phyloP scores from a whole-genome alignment of 2,329 filamentous ascomycete species.

The Zalaria obscura region DNA sequence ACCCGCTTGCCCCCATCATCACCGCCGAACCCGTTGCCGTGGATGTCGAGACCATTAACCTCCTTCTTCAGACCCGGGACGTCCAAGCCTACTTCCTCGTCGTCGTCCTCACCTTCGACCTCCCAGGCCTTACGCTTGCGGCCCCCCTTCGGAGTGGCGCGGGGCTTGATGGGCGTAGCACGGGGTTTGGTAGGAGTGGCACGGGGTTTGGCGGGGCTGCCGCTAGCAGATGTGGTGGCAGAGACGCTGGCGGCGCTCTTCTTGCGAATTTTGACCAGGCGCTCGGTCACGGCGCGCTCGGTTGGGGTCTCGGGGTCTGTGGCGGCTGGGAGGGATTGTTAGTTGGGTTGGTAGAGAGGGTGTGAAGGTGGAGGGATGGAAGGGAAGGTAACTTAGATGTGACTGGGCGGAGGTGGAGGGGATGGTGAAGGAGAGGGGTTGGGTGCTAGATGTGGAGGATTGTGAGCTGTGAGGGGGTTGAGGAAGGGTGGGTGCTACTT shows the following conservation, averaged over 20 bases:
- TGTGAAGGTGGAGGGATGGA: background rate
- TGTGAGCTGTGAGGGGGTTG: background rate
- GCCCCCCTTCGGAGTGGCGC: background rate
- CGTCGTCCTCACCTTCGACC: background rate
- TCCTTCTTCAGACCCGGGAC: background rate
- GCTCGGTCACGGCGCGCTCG: conserved; percentile 6
- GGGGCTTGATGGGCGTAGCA: background rate
- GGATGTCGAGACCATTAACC: background rate
- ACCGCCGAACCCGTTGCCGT: background rate
- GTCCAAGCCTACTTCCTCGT: too few species aligned
- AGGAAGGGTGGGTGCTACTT: conserved; percentile 1
- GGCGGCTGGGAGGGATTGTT: background rate
- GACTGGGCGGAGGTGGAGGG: background rate
- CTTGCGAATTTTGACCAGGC: conserved; percentile 7
- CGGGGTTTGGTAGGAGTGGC: background rate
- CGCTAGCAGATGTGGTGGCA: background rate
- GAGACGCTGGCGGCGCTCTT: background rate
- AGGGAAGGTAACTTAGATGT: background rate
- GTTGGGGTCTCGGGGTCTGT: conserved; percentile 3
- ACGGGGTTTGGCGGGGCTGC: background rate
- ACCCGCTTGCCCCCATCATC: too few species aligned
- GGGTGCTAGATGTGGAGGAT: background rate
- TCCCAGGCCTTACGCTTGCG: background rate
- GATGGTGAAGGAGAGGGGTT: background rate
- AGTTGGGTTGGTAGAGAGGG: background rate